Base-by-base conservation (phyloP, 73 alveolate species). In the Stentor coeruleus region DNA sequence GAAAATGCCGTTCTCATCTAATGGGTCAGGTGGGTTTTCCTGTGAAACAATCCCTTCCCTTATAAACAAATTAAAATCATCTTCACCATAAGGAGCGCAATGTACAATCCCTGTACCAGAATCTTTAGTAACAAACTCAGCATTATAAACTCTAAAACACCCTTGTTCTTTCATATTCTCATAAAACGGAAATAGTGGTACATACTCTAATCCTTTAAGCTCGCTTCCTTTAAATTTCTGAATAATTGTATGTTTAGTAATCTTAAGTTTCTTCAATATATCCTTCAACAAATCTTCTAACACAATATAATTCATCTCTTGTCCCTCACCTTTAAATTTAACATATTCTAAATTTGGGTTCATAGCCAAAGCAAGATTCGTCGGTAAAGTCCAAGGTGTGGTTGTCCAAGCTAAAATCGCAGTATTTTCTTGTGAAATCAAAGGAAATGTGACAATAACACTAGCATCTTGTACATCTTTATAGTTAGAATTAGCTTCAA, bases 41-140 rank as follows among this genome's bases (percentile, higher is more conserved):
- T 98, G 95, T 59, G 88, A 94, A 76, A 95, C 86, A 77, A 96
- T 87, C 59, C 93, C 97, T 37, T 90, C 88, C 76, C 88, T 88
- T 36, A 91, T 73, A 74, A 96, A 94, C 26, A 86, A 93, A 37
- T 89, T 89, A 92, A 88, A 96, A 95, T 96, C 99, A 88, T 97
- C 99, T 91, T 98, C 99, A 89, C 99, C 99, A 86, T 97, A 98
- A 38, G 99, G 99, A 31, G 99, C 99, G 81, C 97, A 93, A 85
- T 98, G 99, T 58, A 98, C 99, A 42, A 98, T 89, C 28, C 99
- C 99, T 3, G 99, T 97, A 89, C 99, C 99, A 79, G 96, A 97
- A 87, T 85, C 95, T 33, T 95, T 88, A 6, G 99, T 91, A 74
- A 98, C 99, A 86, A 94, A 91, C 83, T 97, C 97, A 49, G 97